These are phyloP conservation scores for Apiospora aurea DNA, from an alignment of 2,329 filamentous ascomycete species.

Conservation along the genomic window DNA sequence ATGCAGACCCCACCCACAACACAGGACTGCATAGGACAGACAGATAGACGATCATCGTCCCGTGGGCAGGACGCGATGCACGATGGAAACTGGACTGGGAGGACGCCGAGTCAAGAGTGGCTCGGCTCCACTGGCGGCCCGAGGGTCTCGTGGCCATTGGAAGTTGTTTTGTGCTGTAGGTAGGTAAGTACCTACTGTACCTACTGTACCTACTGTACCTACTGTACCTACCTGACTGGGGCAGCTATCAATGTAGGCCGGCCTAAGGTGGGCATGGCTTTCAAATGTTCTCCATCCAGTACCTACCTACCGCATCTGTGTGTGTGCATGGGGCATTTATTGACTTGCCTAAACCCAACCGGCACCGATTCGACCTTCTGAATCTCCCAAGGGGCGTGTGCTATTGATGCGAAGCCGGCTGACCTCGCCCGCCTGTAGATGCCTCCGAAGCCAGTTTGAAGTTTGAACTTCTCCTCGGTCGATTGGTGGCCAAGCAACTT, in stretches of 20 bases:
- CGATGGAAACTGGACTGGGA: background rate
- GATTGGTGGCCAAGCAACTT: conserved; percentile 2
- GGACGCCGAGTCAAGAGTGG: conserved; percentile 12
- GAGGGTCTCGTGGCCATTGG: conserved; percentile 7
- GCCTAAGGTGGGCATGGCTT: conserved; percentile 15
- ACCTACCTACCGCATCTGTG: background rate
- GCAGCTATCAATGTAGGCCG: background rate
- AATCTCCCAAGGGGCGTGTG: background rate
- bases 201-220: background rate
- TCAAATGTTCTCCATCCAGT: background rate
- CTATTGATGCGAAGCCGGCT: background rate
- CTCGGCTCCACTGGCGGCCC: conserved; percentile 16
- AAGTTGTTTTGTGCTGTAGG: background rate
- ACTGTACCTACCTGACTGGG: too few species aligned
- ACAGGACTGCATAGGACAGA: background rate
- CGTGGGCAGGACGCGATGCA: background rate
- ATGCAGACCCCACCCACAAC: background rate
- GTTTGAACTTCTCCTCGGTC: background rate
- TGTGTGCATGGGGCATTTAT: background rate
- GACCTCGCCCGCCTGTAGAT: background rate
- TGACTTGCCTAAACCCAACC: background rate
- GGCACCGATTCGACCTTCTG: background rate
- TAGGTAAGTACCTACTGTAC: background rate
- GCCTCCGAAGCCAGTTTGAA: background rate
- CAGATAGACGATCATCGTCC: too few species aligned